Evolutionary conservation across 176 grass and related monocot species (phyloP).

Genomic region (Tillandsia leiboldiana): DNA sequence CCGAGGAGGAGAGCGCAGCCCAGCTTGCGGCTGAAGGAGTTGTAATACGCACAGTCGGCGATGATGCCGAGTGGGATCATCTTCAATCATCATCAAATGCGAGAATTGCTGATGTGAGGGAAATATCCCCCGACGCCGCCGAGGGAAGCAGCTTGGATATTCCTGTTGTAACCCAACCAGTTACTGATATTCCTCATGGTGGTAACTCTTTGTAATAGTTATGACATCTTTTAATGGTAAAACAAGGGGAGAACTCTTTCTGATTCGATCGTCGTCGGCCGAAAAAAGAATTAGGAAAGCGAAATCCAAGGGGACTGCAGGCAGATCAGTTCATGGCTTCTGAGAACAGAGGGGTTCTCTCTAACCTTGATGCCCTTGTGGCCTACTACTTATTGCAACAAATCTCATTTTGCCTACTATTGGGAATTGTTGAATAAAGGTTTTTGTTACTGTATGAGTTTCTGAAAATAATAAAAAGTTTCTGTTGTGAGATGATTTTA

Average conservation of each 20-base stretch:
- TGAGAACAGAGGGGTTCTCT: too few relatives aligned
- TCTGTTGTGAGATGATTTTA: too few relatives aligned
- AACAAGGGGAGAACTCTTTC: not conserved
- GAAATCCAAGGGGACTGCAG: too few relatives aligned
- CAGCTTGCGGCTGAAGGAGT: conserved; percentile 50
- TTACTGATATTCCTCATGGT: conserved; percentile 10
- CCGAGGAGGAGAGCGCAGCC: conserved; percentile 36
- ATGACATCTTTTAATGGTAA: not conserved
- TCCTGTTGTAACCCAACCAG: conserved; percentile 40
- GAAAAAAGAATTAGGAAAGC: not conserved
- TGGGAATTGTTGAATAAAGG: too few relatives aligned
- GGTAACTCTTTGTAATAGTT: not conserved
- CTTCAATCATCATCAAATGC: conserved; percentile 33
- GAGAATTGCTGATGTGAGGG: conserved; percentile 61
- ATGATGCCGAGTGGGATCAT: conserved; percentile 49
- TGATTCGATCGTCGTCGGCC: not conserved
- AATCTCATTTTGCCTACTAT: too few relatives aligned
- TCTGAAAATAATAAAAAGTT: too few relatives aligned
- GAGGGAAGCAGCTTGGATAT: conserved; percentile 80
- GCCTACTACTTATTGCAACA: too few relatives aligned
- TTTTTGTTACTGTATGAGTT: too few relatives aligned
- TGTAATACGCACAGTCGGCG: conserved; percentile 54
- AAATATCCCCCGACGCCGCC: conserved; percentile 36
- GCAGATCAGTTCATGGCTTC: too few relatives aligned
- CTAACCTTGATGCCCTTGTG: too few relatives aligned